Base-by-base conservation (phyloP, 2,329 filamentous ascomycete genomes). In the Cytospora paraplurivora region DNA sequence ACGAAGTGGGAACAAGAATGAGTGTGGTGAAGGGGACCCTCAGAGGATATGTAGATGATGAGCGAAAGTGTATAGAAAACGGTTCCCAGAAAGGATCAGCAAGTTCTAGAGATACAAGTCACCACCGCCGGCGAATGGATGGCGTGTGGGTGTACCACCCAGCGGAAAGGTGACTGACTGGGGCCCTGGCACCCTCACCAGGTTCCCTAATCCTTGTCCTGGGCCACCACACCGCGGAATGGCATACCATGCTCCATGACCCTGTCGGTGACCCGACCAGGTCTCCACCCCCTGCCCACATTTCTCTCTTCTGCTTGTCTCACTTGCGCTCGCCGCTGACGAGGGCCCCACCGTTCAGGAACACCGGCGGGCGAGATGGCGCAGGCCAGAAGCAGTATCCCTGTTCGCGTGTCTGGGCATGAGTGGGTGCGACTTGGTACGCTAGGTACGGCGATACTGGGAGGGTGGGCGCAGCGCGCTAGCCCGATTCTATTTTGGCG, bases 251-350 rank as follows among this genome's bases (percentile, higher is more conserved):
- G 63, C 59, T 41, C 63, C 63, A 64, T 41, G 54, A 51, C 59
- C 72, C 73, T 70, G 70, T 66, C 67, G 70, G 60, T 60, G 67
- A 61, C 56, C 64, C 68, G 62, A 60, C 58, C 61, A 41, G 51
- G 38, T 62, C 66, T 67, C 68, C 68, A 68, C 68, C 63, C 56
- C 57, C 38, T 50, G 61, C 69, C 67, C 68, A 69, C 70, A 72
- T 72, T 75, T 76, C 76, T 61, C 59, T 61, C 47, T 52, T 50
- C 77, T 77, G 77, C 76, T 72, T 81, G 80, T 82, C 81, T 84
- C 80, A 82, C 79, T 80, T 78, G 74, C 77, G 75, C 63, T 62
- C 60, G 56, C 60, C 63, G 61, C 73, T 76, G 79, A 79, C 79
- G 75, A 72, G 76, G 75, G 72, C 69, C 68, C 68, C 68, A 70